Evolutionary conservation across 1,139 yeast genomes (phyloP).

Genomic region (Saccharomyces hybrid): DNA sequence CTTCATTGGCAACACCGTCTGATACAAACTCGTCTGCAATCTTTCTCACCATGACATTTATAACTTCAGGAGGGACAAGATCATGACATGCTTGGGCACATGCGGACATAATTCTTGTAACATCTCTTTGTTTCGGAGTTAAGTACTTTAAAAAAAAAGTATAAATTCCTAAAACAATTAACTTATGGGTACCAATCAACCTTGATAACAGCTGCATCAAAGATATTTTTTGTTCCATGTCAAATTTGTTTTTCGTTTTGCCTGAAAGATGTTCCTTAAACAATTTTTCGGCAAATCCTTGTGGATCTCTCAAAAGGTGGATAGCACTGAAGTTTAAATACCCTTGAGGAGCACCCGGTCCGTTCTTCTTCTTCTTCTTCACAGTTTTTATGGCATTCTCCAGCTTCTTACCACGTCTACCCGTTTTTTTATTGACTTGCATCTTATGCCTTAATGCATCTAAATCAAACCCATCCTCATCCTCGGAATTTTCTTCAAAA

Average conservation of each 20-base stretch:
- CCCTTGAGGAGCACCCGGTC: constrained; percentile 49
- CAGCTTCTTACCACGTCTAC: constrained; percentile 71
- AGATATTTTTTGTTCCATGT: constrained; percentile 80
- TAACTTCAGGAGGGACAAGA: constrained; percentile 89
- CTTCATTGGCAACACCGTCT: constrained; percentile 97
- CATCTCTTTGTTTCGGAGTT: constrained; percentile 90
- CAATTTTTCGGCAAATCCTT: constrained; percentile 86
- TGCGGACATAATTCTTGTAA: constrained; percentile 94
- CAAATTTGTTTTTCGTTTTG: constrained; percentile 57
- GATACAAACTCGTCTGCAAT: constrained; percentile 96
- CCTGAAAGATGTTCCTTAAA: constrained; percentile 65
- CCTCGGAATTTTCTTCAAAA: constrained; percentile 63
- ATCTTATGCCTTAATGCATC: constrained; percentile 67
- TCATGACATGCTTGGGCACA: constrained; percentile 96
- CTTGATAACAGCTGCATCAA: constrained; percentile 82
- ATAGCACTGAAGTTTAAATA: constrained; percentile 89
- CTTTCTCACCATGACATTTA: constrained; percentile 71
- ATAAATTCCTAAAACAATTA: constrained; percentile 81
- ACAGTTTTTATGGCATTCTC: constrained; percentile 61
- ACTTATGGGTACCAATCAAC: constrained; percentile 87
- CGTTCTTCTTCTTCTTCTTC: constrained; percentile 49
- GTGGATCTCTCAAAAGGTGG: constrained; percentile 91
- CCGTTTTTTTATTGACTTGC: constrained; percentile 73
- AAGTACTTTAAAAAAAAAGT: constrained; percentile 80
- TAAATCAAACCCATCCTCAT: constrained; percentile 66